These are phyloP conservation scores for Talaromyces trachyspermus DNA, from an alignment of 495 filamentous ascomycete genomes.

Conservation along the genomic window DNA sequence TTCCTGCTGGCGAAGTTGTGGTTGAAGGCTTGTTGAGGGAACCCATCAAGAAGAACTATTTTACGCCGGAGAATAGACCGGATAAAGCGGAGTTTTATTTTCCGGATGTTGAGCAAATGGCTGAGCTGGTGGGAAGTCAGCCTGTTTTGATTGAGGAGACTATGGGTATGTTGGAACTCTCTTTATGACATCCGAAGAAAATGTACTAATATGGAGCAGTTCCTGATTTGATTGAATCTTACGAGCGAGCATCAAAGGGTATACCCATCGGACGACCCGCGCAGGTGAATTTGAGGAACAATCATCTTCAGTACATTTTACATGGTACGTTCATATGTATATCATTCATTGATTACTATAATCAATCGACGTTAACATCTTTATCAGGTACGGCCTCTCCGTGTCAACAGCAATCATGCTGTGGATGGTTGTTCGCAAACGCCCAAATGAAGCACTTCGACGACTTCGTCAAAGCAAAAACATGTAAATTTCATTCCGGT, in stretches of 20 bases:
- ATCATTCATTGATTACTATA: constrained; percentile 6
- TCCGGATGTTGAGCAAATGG: constrained; percentile 91
- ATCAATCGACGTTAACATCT: no score
- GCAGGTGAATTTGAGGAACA: constrained; percentile 91
- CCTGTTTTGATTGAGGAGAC: constrained; percentile 95
- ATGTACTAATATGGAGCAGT: constrained; percentile 40
- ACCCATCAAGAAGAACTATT: constrained; percentile 96
- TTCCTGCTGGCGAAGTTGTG: constrained; percentile 60
- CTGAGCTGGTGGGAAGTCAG: constrained; percentile 72
- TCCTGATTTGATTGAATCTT: constrained; percentile 64
- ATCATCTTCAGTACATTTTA: constrained; percentile 98
- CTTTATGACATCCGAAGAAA: constrained; percentile 1
- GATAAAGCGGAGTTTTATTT: constrained; percentile 85
- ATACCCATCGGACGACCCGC: constrained; percentile 86
- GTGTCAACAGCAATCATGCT: constrained; percentile 89
- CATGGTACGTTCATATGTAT: constrained; percentile 62
- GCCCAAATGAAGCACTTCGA: constrained; percentile 62
- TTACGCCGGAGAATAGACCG: constrained; percentile 84
- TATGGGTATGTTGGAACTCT: constrained; percentile 54
- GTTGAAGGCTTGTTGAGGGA: constrained; percentile 80
- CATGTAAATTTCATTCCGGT: constrained; percentile 59
- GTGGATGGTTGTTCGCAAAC: constrained; percentile 84
- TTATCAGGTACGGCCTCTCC: constrained; percentile 74
- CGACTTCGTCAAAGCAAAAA: constrained; percentile 73
- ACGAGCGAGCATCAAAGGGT: constrained; percentile 68